Conservation (phyloP, 2,329 filamentous ascomycete species). For the Scedosporium boydii region DNA sequence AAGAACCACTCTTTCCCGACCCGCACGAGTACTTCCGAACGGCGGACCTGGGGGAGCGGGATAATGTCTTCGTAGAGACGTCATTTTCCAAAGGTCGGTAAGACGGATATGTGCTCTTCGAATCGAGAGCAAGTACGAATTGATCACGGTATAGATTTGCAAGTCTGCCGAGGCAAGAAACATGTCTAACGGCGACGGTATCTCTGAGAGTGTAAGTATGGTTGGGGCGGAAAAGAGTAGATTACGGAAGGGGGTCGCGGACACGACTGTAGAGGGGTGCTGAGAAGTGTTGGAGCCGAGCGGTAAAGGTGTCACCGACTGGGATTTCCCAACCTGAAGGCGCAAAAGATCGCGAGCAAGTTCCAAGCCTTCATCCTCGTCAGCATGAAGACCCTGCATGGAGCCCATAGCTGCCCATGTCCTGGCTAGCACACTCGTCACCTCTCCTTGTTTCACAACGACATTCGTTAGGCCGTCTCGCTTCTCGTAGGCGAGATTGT, state of each 20-base stretch:
- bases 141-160: constrained; percentile 72
- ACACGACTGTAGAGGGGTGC: constrained; percentile 24
- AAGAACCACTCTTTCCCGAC: constrained; percentile 48
- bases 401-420: constrained; percentile 75
- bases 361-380: constrained; percentile 77
- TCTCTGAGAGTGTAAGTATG: constrained; percentile 57
- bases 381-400: constrained; percentile 57
- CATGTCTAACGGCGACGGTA: constrained; percentile 74
- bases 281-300: constrained; percentile 21
- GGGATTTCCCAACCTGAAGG: constrained; percentile 50
- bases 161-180: constrained; percentile 73
- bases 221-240: constrained; percentile 73
- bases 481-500: constrained; percentile 48
- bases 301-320: constrained; percentile 26
- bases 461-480: constrained; percentile 39
- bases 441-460: constrained; percentile 77
- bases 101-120: constrained; percentile 78
- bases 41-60: constrained; percentile 60
- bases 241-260: constrained; percentile 60
- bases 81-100: constrained; percentile 79
- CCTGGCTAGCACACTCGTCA: constrained; percentile 63
- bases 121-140: constrained; percentile 78
- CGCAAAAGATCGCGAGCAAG: constrained; percentile 69
- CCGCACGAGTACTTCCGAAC: constrained; percentile 49
- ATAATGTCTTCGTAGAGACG: constrained; percentile 65